These are phyloP conservation scores for Zymoseptoria crescenta DNA, from an alignment of 2,329 filamentous ascomycete genomes.

Conservation along the genomic window DNA sequence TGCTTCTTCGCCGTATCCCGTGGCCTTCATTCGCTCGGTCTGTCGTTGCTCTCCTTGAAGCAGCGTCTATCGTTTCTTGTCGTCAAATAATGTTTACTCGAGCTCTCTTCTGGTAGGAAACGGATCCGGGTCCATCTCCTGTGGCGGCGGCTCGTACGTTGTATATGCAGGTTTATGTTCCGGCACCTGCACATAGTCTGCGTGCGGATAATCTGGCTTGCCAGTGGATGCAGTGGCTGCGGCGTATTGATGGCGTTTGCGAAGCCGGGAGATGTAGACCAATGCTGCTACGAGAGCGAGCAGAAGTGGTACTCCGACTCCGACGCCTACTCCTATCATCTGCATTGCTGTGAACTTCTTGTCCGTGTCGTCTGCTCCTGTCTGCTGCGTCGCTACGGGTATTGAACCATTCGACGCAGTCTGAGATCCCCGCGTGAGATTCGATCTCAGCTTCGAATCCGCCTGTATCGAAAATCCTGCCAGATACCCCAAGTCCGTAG, in stretches of 20 bases:
- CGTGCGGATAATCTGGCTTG: neutral
- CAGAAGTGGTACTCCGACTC: slow-evolving; percentile 8
- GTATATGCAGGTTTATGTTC: neutral
- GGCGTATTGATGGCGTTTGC: neutral
- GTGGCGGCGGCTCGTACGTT: neutral
- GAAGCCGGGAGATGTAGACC: neutral
- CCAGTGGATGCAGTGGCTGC: neutral
- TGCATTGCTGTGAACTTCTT: slow-evolving; percentile 2
- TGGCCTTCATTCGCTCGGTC: neutral
- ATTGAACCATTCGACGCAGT: neutral
- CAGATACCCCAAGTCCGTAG: neutral
- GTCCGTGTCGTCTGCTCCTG: neutral
- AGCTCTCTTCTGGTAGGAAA: neutral
- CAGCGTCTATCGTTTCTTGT: neutral
- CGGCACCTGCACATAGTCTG: too few species aligned
- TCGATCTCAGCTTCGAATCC: neutral
- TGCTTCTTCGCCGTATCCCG: too few species aligned
- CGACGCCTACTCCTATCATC: slow-evolving; percentile 9
- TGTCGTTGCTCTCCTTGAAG: neutral
- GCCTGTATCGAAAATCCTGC: neutral
- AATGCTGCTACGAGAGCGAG: neutral
- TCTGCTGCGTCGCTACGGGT: neutral
- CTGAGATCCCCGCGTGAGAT: neutral
- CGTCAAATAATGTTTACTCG: neutral
- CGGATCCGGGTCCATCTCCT: neutral